Evolutionary conservation across 495 filamentous ascomycete species (phyloP).

Genomic region (Hyaloscypha bicolor): DNA sequence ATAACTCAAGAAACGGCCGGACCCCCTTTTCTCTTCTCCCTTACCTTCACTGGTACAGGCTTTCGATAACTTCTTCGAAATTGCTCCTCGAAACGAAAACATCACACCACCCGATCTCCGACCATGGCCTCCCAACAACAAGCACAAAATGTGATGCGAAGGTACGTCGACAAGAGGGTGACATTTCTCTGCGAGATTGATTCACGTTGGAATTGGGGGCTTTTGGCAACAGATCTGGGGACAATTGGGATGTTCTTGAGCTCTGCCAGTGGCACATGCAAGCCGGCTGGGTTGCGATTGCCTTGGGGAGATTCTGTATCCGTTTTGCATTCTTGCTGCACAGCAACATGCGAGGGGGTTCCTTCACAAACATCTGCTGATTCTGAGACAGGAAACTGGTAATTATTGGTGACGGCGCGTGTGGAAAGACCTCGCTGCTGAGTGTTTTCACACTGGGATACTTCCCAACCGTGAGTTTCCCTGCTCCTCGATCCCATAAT

Average conservation of each 20-base stretch:
- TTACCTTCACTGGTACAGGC: conserved; percentile 25
- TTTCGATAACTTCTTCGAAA: background rate
- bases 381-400: conserved; percentile 79
- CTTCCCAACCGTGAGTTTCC: conserved; percentile 82
- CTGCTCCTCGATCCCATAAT: conserved; percentile 24
- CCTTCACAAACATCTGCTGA: background rate
- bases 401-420: conserved; percentile 98
- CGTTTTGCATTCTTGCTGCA: background rate
- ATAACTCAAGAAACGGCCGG: conserved; percentile 8
- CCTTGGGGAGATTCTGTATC: background rate
- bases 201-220: background rate
- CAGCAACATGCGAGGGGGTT: background rate
- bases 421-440: conserved; percentile 95
- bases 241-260: background rate
- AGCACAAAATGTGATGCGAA: conserved; percentile 71
- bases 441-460: conserved; percentile 98
- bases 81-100: background rate
- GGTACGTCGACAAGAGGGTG: conserved; percentile 46
- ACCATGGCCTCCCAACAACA: conserved; percentile 48
- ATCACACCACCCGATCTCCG: conserved; percentile 11
- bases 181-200: background rate
- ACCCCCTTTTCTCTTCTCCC: conserved; percentile 5
- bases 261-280: conserved; percentile 1
- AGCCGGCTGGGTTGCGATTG: conserved; percentile 1
- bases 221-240: background rate